Percentiles rank a stretch among this genome's conserved stretches.
Evolutionary conservation across 495 filamentous ascomycete genomes (phyloP).

Genomic region (Jackrogersella multiformis): DNA sequence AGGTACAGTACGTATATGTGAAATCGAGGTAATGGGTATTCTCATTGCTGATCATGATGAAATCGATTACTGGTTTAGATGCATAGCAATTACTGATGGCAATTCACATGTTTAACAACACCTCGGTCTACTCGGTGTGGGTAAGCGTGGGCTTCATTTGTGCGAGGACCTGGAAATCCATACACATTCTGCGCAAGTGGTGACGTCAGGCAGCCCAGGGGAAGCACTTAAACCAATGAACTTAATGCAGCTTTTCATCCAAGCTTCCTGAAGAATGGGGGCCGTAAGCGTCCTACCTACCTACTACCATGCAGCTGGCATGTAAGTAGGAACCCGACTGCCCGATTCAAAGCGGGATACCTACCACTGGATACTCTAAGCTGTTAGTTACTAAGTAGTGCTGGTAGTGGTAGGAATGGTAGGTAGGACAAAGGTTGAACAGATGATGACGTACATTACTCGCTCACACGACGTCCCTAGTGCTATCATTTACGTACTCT

Average conservation of each 20-base stretch:
- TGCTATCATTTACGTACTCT: constrained; percentile 4
- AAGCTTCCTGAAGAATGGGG: constrained; percentile 1
- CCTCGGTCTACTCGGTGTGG: too few relatives aligned
- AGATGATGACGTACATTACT: constrained; percentile 32
- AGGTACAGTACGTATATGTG: constrained; percentile 20
- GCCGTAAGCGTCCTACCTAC: not conserved
- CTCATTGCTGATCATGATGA: constrained; percentile 33
- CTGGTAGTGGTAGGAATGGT: too few relatives aligned
- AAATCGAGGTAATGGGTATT: constrained; percentile 5
- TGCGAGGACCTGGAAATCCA: not conserved
- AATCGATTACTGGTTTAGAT: constrained; percentile 8
- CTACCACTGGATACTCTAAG: not conserved
- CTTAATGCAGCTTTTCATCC: constrained; percentile 14
- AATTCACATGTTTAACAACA: constrained; percentile 26
- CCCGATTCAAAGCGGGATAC: constrained; percentile 14
- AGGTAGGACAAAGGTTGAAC: constrained; percentile 29
- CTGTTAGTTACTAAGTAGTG: too few relatives aligned
- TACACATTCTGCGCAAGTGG: constrained; percentile 12
- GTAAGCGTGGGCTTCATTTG: constrained; percentile 2
- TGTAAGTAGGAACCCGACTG: constrained; percentile 9
- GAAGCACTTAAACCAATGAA: constrained; percentile 6
- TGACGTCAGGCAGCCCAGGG: constrained; percentile 37
- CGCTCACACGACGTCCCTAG: constrained; percentile 28
- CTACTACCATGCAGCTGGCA: not conserved
- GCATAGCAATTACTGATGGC: constrained; percentile 7